Evolutionary conservation across 2,329 filamentous ascomycete species (phyloP), one percentile per base, ranked within the genome.

Genomic region (Sporothrix schenckii): DNA sequence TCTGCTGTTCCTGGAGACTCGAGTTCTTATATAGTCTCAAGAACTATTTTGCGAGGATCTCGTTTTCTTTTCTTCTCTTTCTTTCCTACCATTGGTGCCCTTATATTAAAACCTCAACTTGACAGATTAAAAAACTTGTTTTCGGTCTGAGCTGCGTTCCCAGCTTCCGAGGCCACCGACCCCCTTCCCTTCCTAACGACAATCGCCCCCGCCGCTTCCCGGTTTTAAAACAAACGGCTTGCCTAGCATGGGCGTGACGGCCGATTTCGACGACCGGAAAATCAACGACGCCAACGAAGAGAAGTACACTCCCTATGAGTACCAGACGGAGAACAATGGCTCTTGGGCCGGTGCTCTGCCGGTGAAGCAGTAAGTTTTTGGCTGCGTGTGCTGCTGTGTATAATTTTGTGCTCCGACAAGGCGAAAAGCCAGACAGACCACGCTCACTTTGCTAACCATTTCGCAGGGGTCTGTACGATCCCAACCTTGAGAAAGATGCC

Each of bases 341-440:
- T 94, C 92, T 75, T 96, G 95, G 95, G 95, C 94, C 77, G 92
- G 94, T 79, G 92, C 94, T 79, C 88, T 99, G 77, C 95, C 95
- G 78, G 89, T 96, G 87, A 97, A 97, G 89, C 94, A 98, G 89
- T 87, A 80, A 71, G 85, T 81, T 50, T 50, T 16, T 77, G 44
- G 44, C 44, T 19, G 13, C 14, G 44, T 49, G 24, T 24, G 24
- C 24, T 24, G 24, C 24, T 24, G 24, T 24, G 13, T 14, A 49
- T 19, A 49, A 2, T 66, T 66, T 21, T 21, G 14, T 47, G 21
- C 24, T 52, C 2, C 49, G 77, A 65, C 13, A 6, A 5, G 14
- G 27, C 14, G 27, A 14, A 14, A 56, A 56, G 53, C 24, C 61
- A 44, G 13, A 39, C 47, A 7, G 11, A 14, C 41, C 41, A 30